Percentiles rank a stretch among this genome's conserved stretches.
These are phyloP conservation scores for Phlebiopsis gigantea DNA, from an alignment of 768 basidiomycete genomes.

Conservation along the genomic window DNA sequence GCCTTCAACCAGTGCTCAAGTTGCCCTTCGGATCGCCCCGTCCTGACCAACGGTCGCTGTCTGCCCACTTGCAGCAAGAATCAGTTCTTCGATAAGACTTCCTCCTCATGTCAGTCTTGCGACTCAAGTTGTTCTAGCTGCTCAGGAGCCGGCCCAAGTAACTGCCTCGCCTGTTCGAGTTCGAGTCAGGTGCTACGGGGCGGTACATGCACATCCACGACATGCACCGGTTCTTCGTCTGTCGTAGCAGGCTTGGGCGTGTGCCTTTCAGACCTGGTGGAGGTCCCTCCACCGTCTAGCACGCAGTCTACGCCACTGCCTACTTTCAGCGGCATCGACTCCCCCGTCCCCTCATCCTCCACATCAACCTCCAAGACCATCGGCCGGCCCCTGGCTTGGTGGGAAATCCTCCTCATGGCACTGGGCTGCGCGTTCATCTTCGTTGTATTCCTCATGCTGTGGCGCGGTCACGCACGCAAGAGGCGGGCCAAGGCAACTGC, in stretches of 20 bases:
- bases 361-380: constrained; percentile 18
- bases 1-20: constrained; percentile 75
- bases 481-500: constrained; percentile 63
- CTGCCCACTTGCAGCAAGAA: constrained; percentile 68
- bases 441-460: constrained; percentile 57
- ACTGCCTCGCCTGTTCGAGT: constrained; percentile 71
- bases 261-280: constrained; percentile 73
- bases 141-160: constrained; percentile 57
- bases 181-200: constrained; percentile 54
- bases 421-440: constrained; percentile 80
- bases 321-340: constrained; percentile 49
- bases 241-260: constrained; percentile 69
- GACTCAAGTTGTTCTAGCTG: constrained; percentile 79
- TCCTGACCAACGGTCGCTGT: constrained; percentile 72
- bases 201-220: constrained; percentile 60
- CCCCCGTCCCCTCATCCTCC: constrained; percentile 35
- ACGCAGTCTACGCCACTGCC: constrained; percentile 43
- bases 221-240: constrained; percentile 48
- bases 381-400: constrained; percentile 55
- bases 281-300: constrained; percentile 40
- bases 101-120: constrained; percentile 63
- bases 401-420: constrained; percentile 82
- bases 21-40: constrained; percentile 63
- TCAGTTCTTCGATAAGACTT: constrained; percentile 67
- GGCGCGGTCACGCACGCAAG: constrained; percentile 66